Conservation (phyloP, 2,329 filamentous ascomycete species). For the Colletotrichum orchidophilum region DNA sequence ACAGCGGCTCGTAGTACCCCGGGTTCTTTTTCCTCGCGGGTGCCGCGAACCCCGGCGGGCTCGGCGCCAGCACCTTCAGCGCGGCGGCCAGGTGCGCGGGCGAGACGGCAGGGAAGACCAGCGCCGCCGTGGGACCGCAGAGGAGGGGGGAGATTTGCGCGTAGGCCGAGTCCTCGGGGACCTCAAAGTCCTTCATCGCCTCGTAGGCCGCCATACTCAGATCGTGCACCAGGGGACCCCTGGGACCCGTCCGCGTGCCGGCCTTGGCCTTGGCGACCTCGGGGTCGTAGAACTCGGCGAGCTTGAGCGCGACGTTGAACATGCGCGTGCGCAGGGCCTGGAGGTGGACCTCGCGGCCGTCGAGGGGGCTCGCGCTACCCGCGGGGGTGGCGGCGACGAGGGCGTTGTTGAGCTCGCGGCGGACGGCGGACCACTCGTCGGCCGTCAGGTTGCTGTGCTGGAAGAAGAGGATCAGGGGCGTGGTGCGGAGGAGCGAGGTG, state of each 20-base stretch:
- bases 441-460: slow-evolving; percentile 75
- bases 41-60: slow-evolving; percentile 76
- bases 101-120: slow-evolving; percentile 84
- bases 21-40: slow-evolving; percentile 81
- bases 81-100: slow-evolving; percentile 86
- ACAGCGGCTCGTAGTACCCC: slow-evolving; percentile 80
- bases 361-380: slow-evolving; percentile 51
- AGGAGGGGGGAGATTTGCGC: slow-evolving; percentile 78
- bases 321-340: slow-evolving; percentile 91
- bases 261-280: slow-evolving; percentile 42
- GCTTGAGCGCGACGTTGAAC: slow-evolving; percentile 83
- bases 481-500: slow-evolving; percentile 85
- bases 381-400: slow-evolving; percentile 51
- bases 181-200: slow-evolving; percentile 50
- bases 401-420: slow-evolving; percentile 54
- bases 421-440: slow-evolving; percentile 64
- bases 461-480: slow-evolving; percentile 87
- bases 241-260: slow-evolving; percentile 40
- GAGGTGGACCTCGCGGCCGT: slow-evolving; percentile 74
- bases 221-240: slow-evolving; percentile 56
- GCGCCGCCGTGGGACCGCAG: slow-evolving; percentile 80
- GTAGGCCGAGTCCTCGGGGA: slow-evolving; percentile 53
- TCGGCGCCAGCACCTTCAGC: slow-evolving; percentile 80
- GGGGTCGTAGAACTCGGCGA: slow-evolving; percentile 84
- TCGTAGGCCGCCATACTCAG: slow-evolving; percentile 64